These are phyloP conservation scores for Acephala macrosclerotiorum DNA, from an alignment of 2,329 filamentous ascomycete genomes.

Conservation along the genomic window DNA sequence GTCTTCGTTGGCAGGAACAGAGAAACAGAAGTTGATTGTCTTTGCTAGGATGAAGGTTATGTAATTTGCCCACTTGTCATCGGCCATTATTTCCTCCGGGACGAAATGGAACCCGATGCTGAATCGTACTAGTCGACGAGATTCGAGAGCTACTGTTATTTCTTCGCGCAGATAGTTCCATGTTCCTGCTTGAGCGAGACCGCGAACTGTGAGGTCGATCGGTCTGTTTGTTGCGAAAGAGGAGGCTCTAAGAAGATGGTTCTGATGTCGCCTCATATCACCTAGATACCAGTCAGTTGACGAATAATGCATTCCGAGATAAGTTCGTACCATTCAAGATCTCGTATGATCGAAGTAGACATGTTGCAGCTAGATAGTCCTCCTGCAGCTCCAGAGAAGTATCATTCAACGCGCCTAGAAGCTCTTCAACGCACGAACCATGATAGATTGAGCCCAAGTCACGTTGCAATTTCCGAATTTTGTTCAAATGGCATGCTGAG, in stretches of 20 bases:
- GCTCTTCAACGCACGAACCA: slow-evolving; percentile 48
- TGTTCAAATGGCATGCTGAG: slow-evolving; percentile 48
- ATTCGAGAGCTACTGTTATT: slow-evolving; percentile 57
- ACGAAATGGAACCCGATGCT: slow-evolving; percentile 46
- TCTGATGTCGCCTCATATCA: slow-evolving; percentile 8
- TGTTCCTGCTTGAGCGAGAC: slow-evolving; percentile 51
- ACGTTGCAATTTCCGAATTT: neutral
- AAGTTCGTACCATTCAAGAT: slow-evolving; percentile 50
- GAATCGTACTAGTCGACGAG: slow-evolving; percentile 15
- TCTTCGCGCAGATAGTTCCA: slow-evolving; percentile 61
- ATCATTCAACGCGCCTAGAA: slow-evolving; percentile 45
- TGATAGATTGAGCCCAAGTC: slow-evolving; percentile 46
- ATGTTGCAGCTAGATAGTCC: slow-evolving; percentile 54
- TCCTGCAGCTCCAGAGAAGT: slow-evolving; percentile 34
- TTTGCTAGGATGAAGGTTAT: slow-evolving; percentile 52
- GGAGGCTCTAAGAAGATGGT: slow-evolving; percentile 30
- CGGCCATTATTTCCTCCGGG: slow-evolving; percentile 47
- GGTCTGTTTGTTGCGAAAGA: slow-evolving; percentile 17
- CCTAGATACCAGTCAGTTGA: neutral
- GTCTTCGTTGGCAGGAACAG: neutral
- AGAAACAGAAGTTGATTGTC: slow-evolving; percentile 51
- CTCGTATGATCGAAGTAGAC: slow-evolving; percentile 56
- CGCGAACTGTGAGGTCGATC: slow-evolving; percentile 15
- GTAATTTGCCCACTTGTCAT: slow-evolving; percentile 49
- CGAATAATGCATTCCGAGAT: neutral